Evolutionary conservation across 2,329 filamentous ascomycete species (phyloP), one percentile per base, ranked within the genome.

Genomic region (Tolypocladium pustulatum): DNA sequence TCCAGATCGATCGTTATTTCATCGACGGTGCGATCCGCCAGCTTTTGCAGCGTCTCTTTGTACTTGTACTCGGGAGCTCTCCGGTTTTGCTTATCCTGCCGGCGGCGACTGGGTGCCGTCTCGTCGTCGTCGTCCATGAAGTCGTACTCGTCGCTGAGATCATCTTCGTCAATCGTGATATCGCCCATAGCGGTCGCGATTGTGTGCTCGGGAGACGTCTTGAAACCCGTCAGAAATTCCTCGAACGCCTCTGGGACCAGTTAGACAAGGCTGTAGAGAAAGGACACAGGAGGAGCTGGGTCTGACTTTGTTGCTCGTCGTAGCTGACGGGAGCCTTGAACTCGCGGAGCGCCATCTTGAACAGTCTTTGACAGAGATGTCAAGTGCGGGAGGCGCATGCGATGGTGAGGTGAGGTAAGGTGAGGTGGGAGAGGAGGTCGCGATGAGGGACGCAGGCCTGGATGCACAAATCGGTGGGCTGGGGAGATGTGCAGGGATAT

Each of bases 1-100:
- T 97, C 92, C 61, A 99, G 76, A 65, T 97, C 92, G 68, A 99
- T 87, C 58, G 89, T 77, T 57, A 97, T 81, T 70, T 96, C 89
- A 63, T 89, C 83, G 59, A 82, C 78, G 64, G 85, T 81, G 63
- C 94, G 84, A 70, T 99, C 88, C 59, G 93, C 88, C 15, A 99
- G 81, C 67, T 93, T 84, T 71, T 97, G 92, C 68, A 99, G 78
- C 70, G 93, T 80, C 58, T 90, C 83, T 80, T 89, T 87, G 76
- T 99, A 99, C 76, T 97, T 97, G 72, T 87, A 78, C 70, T 88
- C 90, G 43, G 86, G 86, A 66, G 79, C 72, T 66, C 73, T 75
- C 65, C 75, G 75, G 63, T 70, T 76, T 64, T 76, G 77, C 69
- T 75, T 79, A 54, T 81, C 75, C 63, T 76, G 75, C 57, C 74